Conservation (phyloP, 2,329 filamentous ascomycete genomes). For the Colletotrichum chlorophyti region DNA sequence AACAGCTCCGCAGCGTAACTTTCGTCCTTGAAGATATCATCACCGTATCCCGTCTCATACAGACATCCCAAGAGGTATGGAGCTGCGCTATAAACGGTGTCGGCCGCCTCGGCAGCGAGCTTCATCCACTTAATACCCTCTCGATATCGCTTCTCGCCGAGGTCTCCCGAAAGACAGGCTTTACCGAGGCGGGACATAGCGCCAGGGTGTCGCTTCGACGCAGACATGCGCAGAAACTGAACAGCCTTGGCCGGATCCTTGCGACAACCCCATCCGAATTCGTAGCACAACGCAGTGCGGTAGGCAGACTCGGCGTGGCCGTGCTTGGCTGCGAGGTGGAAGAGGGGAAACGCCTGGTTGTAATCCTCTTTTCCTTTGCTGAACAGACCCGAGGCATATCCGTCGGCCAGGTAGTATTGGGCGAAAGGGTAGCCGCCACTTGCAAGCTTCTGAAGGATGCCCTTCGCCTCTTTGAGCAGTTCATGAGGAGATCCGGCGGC, state of each 20-base stretch:
- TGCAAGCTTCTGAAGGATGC: slow-evolving; percentile 84
- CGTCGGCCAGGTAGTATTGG: slow-evolving; percentile 96
- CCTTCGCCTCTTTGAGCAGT: slow-evolving; percentile 84
- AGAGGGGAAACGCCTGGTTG: slow-evolving; percentile 89
- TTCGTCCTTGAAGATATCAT: slow-evolving; percentile 91
- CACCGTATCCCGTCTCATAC: slow-evolving; percentile 92
- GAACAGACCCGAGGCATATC: slow-evolving; percentile 92
- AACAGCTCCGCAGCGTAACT: slow-evolving; percentile 92
- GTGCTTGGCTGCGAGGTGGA: slow-evolving; percentile 93
- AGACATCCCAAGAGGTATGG: slow-evolving; percentile 89
- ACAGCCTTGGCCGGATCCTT: slow-evolving; percentile 91
- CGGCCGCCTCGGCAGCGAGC: slow-evolving; percentile 86
- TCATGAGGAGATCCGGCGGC: slow-evolving; percentile 63
- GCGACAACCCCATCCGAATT: slow-evolving; percentile 96
- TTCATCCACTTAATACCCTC: slow-evolving; percentile 98
- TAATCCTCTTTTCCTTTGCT: slow-evolving; percentile 94
- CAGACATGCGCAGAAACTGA: slow-evolving; percentile 89
- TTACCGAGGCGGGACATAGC: slow-evolving; percentile 92
- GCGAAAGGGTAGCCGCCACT: slow-evolving; percentile 94
- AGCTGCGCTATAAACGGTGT: slow-evolving; percentile 88
- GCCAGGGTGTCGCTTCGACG: slow-evolving; percentile 92
- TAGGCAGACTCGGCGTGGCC: slow-evolving; percentile 97
- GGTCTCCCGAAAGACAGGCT: slow-evolving; percentile 87
- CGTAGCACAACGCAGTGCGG: slow-evolving; percentile 91
- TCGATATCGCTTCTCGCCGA: slow-evolving; percentile 85